phyloP scores from a whole-genome alignment of 225 moss, liverwort and hornwort genomes.

The Antitrichia curtipendula region DNA sequence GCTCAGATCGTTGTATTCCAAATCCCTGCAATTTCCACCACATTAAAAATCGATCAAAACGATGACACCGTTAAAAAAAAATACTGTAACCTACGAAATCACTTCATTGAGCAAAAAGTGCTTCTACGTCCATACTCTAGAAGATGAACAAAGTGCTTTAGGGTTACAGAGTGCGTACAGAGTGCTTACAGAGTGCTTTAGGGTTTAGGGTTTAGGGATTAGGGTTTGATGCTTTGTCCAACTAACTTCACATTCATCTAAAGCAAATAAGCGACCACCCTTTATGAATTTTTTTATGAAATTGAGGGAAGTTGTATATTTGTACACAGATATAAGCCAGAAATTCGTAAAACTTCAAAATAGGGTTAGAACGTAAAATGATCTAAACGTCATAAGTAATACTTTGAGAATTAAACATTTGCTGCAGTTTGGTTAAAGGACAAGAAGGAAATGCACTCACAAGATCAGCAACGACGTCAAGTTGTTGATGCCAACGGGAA shows the following conservation, averaged over 20 bases:
- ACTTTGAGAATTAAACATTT: neutral
- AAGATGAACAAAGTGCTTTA: neutral
- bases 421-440: neutral
- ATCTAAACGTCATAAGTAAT: neutral
- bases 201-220: too few relatives aligned
- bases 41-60: neutral
- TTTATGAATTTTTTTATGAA: too few relatives aligned
- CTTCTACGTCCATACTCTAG: neutral
- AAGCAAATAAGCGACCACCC: neutral
- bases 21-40: slow-evolving; percentile 1
- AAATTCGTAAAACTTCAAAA: neutral
- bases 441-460: slow-evolving; percentile 2
- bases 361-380: too few relatives aligned
- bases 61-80: neutral
- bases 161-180: too few relatives aligned
- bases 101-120: neutral
- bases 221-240: neutral
- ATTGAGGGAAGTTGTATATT: too few relatives aligned
- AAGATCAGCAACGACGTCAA: slow-evolving; percentile 31
- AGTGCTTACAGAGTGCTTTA: too few relatives aligned
- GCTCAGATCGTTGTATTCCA: slow-evolving; percentile 10
- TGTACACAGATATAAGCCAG: neutral
- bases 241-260: neutral
- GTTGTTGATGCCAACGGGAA: slow-evolving; percentile 36
- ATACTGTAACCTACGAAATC: neutral